These are phyloP conservation scores for Fonsecaea monophora DNA, from an alignment of 2,329 filamentous ascomycete species.

Conservation along the genomic window DNA sequence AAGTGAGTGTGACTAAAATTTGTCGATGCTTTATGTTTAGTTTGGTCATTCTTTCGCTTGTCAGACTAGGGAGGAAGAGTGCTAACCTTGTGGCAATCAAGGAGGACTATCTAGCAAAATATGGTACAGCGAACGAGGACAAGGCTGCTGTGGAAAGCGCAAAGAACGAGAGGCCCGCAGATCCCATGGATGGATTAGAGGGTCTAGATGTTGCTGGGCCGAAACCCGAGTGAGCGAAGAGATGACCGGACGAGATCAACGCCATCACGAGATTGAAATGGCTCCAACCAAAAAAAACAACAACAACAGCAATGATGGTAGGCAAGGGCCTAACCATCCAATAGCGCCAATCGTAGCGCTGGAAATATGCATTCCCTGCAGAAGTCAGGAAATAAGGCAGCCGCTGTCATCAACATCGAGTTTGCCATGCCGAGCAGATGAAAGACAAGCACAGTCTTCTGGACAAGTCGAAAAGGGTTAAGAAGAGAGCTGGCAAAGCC, in stretches of 20 bases:
- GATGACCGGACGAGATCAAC: neutral
- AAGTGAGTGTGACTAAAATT: conserved; percentile 66
- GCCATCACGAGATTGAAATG: neutral
- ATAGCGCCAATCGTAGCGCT: neutral
- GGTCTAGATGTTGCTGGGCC: conserved; percentile 93
- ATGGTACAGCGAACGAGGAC: conserved; percentile 82
- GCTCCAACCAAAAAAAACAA: neutral
- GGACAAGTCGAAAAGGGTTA: neutral
- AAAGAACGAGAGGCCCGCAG: conserved; percentile 65
- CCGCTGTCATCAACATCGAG: neutral
- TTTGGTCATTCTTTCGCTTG: neutral
- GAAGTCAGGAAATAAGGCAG: neutral
- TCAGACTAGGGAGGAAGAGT: neutral
- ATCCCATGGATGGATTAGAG: conserved; percentile 96
- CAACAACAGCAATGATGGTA: neutral
- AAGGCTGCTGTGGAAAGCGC: conserved; percentile 64
- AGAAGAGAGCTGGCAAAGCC: neutral
- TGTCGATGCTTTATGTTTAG: neutral
- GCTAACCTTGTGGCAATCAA: conserved; percentile 49
- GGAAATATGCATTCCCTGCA: neutral
- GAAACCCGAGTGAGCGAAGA: conserved; percentile 66
- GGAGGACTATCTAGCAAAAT: conserved; percentile 92
- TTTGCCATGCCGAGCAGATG: neutral
- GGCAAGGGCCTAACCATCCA: neutral
- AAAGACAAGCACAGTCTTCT: neutral